Evolutionary conservation across 768 basidiomycete genomes (phyloP), one percentile per base, ranked within the genome.

Genomic region (Lactarius sp.): DNA sequence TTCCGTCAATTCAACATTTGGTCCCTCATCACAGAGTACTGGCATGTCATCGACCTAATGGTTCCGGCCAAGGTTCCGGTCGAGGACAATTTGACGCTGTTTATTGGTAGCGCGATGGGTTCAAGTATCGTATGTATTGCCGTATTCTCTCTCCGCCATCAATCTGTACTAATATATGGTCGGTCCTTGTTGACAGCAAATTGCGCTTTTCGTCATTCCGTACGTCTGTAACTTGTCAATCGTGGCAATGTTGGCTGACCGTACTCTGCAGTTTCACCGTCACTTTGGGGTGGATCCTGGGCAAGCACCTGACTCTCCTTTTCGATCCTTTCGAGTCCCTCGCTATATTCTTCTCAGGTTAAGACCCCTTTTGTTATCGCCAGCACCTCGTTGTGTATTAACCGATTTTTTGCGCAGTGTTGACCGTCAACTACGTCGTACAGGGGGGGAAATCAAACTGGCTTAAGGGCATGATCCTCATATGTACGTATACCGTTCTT

Each of bases 261-360:
- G 16, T 10, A 9, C 68, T 50, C 66, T 65, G 56, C 68, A 90
- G 82, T 58, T 86, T 91, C 68, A 87, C 90, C 67, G 82, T 91
- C 36, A 79, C 79, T 9, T 77, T 96, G 8, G 92, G 80, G 4
- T 97, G 93, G 94, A 82, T 83, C 33, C 76, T 94, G 54, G 86
- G 85, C 59, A 94, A 92, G 70, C 89, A 90, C 12, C 71, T 90
- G 58, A 86, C 85, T 18, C 77, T 95, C 59, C 79, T 94, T 41
- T 95, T 96, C 70, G 94, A 96, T 72, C 90, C 92, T 2, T 94
- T 89, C 71, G 90, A 95, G 76, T 87, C 89, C 1, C 77, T 95
- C 50, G 85, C 85, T 7, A 70, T 82, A 42, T 82, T 81, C 71
- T 73, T 81, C 16, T 70, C 78, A 44, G 79, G 78, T 80, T 65